A percentile compares a stretch with the other conserved stretches of the same genome.
phyloP scores from a whole-genome alignment of 2,329 filamentous ascomycete species.

The Botrytis hyacinthi region DNA sequence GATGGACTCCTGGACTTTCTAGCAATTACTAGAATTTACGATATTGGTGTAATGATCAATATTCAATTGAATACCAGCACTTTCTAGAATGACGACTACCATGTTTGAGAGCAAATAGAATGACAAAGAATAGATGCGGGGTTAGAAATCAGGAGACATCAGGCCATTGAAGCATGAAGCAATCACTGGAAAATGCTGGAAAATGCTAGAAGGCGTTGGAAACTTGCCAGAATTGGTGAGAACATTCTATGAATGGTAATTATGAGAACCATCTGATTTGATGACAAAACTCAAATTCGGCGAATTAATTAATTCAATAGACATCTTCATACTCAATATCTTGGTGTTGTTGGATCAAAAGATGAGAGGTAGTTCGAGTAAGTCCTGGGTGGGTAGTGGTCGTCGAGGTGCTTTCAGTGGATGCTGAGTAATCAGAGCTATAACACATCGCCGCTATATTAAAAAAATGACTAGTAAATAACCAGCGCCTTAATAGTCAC shows the following conservation, averaged over 20 bases:
- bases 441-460: neutral
- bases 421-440: neutral
- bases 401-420: neutral
- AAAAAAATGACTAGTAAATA: neutral
- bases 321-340: neutral
- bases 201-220: constrained; percentile 5
- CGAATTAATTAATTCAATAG: neutral
- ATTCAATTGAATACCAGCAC: constrained; percentile 2
- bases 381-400: neutral
- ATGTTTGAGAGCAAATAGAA: constrained; percentile 13
- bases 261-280: neutral
- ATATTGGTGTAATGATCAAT: neutral
- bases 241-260: neutral
- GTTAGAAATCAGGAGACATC: constrained; percentile 2
- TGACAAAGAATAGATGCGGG: constrained; percentile 6
- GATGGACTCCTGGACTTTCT: constrained; percentile 5
- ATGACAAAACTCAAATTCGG: neutral
- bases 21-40: constrained; percentile 17
- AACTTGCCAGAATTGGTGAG: constrained; percentile 7
- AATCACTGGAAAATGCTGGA: constrained; percentile 6
- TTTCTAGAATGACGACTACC: neutral
- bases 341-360: neutral
- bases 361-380: neutral
- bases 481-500: neutral
- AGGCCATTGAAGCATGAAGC: constrained; percentile 9